Evolutionary conservation across 257 asterid species (phyloP), one percentile per base, ranked within the genome.

Genomic region (Echium plantagineum): DNA sequence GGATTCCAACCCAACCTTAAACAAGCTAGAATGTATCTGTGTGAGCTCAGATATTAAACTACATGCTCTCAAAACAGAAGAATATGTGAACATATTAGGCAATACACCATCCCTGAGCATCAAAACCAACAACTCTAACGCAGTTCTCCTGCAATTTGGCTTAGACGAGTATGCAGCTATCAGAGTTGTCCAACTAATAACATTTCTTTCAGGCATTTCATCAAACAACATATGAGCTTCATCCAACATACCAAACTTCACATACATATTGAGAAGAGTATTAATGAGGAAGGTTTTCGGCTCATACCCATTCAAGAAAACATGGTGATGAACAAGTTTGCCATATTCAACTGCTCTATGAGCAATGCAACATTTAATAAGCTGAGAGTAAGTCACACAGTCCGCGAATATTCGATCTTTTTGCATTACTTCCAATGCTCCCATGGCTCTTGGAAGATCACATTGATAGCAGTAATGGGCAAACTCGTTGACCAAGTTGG

Each of bases 21-120:
- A 62, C 61, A 90, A 80, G 69, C 85, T 71, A 63, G 84, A 71
- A 59, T 90, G 98, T 61, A 85, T 77, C 58, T 80, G 86, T 65
- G 60, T 71, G 52, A 87, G 86, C 66, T 70, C 69, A 16, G 57
- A 46, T 49, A 78, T 54, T 35, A 73, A 76, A 59, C 73, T 64
- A 52, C 95, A 90, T n/a, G 96, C 89, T 77, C 95, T 81, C 66
- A 90, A 73, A 77, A 90, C 89, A 3, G 96, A 90, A 56, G 98
- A 90, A 66, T 69, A 90, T 2, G 98, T 87, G 63, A 74, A 90
- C 96, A 87, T 85, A 62, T 90, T 90, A 17, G 98, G 98, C 46
- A 58, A 57, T 51, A 82, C 83, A 5, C 95, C 93, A 67, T 85
- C 90, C 64, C 96, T 77, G 30, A 85, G 79, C 96, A 90, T 87